Percentiles rank a stretch among this genome's conserved stretches.
These are phyloP conservation scores for Kazachstania sp. DNA, from an alignment of 1,139 yeast genomes.

Conservation along the genomic window DNA sequence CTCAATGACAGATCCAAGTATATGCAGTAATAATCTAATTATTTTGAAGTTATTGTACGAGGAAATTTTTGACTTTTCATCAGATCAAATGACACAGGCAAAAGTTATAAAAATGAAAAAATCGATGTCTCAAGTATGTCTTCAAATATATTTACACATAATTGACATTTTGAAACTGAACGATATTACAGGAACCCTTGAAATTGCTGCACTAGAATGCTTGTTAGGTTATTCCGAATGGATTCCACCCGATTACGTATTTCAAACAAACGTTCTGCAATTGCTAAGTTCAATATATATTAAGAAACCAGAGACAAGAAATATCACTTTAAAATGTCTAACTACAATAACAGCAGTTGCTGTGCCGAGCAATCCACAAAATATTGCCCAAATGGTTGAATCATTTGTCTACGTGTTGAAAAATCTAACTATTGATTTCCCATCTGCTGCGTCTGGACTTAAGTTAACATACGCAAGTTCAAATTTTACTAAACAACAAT, in stretches of 20 bases:
- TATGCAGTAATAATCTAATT: slow-evolving; percentile 93
- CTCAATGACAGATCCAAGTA: slow-evolving; percentile 75
- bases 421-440: slow-evolving; percentile 55
- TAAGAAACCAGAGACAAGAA: slow-evolving; percentile 66
- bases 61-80: slow-evolving; percentile 88
- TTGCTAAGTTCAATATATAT: slow-evolving; percentile 65
- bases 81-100: slow-evolving; percentile 91
- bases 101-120: slow-evolving; percentile 70
- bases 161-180: slow-evolving; percentile 73
- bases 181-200: slow-evolving; percentile 65
- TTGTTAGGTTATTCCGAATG: slow-evolving; percentile 78
- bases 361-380: slow-evolving; percentile 47
- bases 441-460: slow-evolving; percentile 56
- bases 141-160: slow-evolving; percentile 83
- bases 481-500: slow-evolving; percentile 74
- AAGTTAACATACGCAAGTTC: slow-evolving; percentile 65
- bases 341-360: slow-evolving; percentile 77
- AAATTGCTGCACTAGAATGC: slow-evolving; percentile 72
- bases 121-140: slow-evolving; percentile 79
- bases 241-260: slow-evolving; percentile 82
- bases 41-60: slow-evolving; percentile 80
- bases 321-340: slow-evolving; percentile 76
- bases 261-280: slow-evolving; percentile 70
- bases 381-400: slow-evolving; percentile 41
- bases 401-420: slow-evolving; percentile 67